Conservation (phyloP, 768 basidiomycete genomes). For the Tylopilus balloui region DNA sequence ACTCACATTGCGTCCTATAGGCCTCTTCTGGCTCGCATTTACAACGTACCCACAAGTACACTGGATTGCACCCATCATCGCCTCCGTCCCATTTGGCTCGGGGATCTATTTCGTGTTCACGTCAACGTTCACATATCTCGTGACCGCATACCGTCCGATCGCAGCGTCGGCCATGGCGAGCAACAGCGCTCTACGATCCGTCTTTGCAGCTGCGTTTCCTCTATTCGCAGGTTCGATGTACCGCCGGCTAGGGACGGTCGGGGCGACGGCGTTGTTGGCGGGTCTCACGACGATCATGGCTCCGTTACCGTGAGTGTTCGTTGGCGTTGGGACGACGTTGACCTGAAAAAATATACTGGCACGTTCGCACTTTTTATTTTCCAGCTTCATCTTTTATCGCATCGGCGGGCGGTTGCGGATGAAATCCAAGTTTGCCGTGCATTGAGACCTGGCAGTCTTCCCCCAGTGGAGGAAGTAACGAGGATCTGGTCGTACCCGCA, state of each 20-base stretch:
- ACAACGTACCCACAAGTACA: slow-evolving; percentile 45
- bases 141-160: slow-evolving; percentile 46
- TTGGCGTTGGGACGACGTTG: background rate
- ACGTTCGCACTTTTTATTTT: too few relatives aligned
- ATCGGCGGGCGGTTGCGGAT: slow-evolving; percentile 43
- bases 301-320: slow-evolving; percentile 50
- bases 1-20: slow-evolving; percentile 12
- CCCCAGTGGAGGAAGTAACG: too few relatives aligned
- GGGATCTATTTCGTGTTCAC: slow-evolving; percentile 65
- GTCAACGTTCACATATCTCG: slow-evolving; percentile 58
- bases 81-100: slow-evolving; percentile 45
- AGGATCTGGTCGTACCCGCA: too few relatives aligned
- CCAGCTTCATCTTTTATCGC: slow-evolving; percentile 45
- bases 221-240: slow-evolving; percentile 53
- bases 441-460: slow-evolving; percentile 2
- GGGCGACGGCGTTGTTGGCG: slow-evolving; percentile 67
- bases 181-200: slow-evolving; percentile 50
- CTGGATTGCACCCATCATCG: slow-evolving; percentile 46
- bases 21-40: slow-evolving; percentile 54
- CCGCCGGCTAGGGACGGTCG: slow-evolving; percentile 55
- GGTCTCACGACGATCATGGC: slow-evolving; percentile 58
- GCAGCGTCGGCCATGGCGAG: slow-evolving; percentile 63
- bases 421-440: slow-evolving; percentile 39
- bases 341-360: too few relatives aligned
- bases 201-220: slow-evolving; percentile 50